These are phyloP conservation scores for Pythium folliculosum DNA, from an alignment of 352 stramenopile genomes.

Conservation along the genomic window DNA sequence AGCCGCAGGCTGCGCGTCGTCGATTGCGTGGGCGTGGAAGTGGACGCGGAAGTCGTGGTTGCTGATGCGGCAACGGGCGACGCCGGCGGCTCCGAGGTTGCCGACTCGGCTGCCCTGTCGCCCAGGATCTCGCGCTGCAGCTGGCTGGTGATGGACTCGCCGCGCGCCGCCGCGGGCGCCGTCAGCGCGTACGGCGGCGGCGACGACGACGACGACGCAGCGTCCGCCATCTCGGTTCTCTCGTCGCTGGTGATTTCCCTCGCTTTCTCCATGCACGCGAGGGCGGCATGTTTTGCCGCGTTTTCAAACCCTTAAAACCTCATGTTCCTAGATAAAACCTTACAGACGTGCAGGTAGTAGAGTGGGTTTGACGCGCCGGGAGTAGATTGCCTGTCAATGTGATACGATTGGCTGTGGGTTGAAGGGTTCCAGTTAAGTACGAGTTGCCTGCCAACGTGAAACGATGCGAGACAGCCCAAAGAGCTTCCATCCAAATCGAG, in stretches of 20 bases:
- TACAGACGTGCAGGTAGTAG: conserved; percentile 24
- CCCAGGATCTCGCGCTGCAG: conserved; percentile 68
- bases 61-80: neutral
- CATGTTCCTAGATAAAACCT: too few species aligned
- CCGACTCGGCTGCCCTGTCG: conserved; percentile 9
- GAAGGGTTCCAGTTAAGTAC: conserved; percentile 25
- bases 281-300: conserved; percentile 18
- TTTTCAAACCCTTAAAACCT: conserved; percentile 13
- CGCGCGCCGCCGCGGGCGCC: conserved; percentile 28
- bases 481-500: conserved; percentile 18
- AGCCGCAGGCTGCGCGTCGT: too few species aligned
- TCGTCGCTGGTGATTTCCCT: conserved; percentile 13
- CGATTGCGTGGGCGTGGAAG: neutral
- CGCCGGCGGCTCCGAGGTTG: neutral
- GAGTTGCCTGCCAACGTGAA: conserved; percentile 15
- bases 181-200: conserved; percentile 39
- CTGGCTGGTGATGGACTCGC: conserved; percentile 57
- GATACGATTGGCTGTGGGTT: conserved; percentile 32
- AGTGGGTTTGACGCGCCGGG: neutral
- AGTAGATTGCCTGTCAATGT: conserved; percentile 4
- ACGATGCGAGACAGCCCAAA: conserved; percentile 33
- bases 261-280: conserved; percentile 2
- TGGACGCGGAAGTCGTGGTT: neutral
- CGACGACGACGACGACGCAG: conserved; percentile 8
- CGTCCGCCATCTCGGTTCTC: conserved; percentile 11